Evolutionary conservation across 441 rosid genomes (phyloP).

Genomic region (Lepidium campestre): DNA sequence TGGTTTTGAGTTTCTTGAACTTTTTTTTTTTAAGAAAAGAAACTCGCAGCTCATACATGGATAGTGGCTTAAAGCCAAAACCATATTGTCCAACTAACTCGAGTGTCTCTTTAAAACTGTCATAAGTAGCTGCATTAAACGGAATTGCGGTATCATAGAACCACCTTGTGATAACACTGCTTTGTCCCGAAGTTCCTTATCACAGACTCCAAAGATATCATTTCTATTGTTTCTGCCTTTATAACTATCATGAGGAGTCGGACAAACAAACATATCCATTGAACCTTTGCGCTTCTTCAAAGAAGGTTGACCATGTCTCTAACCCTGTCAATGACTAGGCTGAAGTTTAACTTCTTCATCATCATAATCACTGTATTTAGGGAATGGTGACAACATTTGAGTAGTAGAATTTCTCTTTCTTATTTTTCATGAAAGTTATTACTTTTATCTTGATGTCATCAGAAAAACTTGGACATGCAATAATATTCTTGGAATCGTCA

Average conservation of each 20-base stretch:
- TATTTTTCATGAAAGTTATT: too few species aligned
- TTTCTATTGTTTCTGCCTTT: background rate
- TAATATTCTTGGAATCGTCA: too few species aligned
- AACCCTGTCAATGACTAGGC: background rate
- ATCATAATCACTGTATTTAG: too few species aligned
- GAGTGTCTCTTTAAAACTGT: background rate
- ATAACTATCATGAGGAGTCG: background rate
- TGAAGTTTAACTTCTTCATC: too few species aligned
- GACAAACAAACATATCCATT: background rate
- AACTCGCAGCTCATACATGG: background rate
- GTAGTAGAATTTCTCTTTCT: too few species aligned
- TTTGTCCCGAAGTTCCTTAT: too few species aligned
- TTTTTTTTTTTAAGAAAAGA: background rate
- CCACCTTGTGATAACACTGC: background rate
- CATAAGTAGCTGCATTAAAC: background rate
- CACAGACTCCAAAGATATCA: too few species aligned
- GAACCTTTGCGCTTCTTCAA: background rate
- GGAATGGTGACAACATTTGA: too few species aligned
- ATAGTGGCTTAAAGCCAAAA: background rate
- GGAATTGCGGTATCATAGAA: background rate
- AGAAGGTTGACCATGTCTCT: background rate
- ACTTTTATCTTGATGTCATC: too few species aligned
- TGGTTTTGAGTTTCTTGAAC: background rate
- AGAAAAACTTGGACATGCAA: too few species aligned
- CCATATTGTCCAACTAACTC: background rate